A percentile compares a stretch with the other conserved stretches of the same genome.
phyloP scores from a whole-genome alignment of 148 eudicot genomes.

The Cornus suecica region DNA sequence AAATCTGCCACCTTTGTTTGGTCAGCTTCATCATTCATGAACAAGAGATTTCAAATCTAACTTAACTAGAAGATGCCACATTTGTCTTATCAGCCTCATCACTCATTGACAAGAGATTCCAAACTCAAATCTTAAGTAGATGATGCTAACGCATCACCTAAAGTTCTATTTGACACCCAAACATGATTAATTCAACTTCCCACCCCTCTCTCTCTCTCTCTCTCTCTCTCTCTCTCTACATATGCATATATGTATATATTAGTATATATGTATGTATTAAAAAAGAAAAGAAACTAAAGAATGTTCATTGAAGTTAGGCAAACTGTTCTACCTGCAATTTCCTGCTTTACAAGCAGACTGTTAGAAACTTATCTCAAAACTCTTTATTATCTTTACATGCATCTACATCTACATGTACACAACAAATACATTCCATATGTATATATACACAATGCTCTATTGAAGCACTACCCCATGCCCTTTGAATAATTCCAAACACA shows the following conservation, averaged over 20 bases:
- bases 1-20: conserved; percentile 5
- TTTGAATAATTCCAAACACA: conserved; percentile 2
- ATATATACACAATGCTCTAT: neutral
- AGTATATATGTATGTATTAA: too few species aligned
- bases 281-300: neutral
- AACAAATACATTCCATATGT: neutral
- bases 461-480: neutral
- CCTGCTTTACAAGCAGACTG: neutral
- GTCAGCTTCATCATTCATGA: neutral
- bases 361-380: neutral
- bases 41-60: neutral
- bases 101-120: neutral
- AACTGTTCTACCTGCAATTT: neutral
- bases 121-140: neutral
- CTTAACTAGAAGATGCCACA: neutral
- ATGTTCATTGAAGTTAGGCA: neutral
- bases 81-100: neutral
- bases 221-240: neutral
- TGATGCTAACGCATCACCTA: neutral
- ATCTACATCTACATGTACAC: neutral
- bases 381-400: neutral
- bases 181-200: neutral
- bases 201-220: neutral
- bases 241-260: too few species aligned
- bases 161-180: neutral